Evolutionary conservation across 176 grass and related monocot species (phyloP).

Genomic region (Urochloa ruziziensis): DNA sequence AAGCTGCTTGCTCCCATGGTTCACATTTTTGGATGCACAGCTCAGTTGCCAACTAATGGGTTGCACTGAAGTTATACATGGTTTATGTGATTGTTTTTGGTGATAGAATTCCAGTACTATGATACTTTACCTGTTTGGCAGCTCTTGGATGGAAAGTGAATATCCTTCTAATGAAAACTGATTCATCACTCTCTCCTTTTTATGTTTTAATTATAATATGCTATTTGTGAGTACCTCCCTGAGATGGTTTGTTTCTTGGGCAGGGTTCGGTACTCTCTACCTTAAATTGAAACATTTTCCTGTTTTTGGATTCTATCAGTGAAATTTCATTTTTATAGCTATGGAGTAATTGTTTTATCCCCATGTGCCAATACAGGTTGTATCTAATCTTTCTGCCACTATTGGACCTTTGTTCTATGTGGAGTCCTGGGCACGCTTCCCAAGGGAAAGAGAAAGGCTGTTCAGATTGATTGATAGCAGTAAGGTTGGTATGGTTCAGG

Average conservation of each 20-base stretch:
- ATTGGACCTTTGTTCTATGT: conserved; percentile 69
- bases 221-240: not conserved
- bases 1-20: not conserved
- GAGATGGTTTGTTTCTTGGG: no score
- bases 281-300: not conserved
- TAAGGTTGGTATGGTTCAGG: conserved; percentile 52
- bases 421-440: conserved; percentile 86
- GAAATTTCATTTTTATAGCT: not conserved
- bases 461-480: conserved; percentile 83
- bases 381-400: conserved; percentile 92
- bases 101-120: conserved; percentile 6
- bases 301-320: not conserved
- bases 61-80: not conserved
- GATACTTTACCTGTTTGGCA: conserved; percentile 22
- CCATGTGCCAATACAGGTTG: conserved; percentile 50
- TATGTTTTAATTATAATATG: not conserved
- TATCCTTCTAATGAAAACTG: conserved; percentile 17
- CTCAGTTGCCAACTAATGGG: not conserved
- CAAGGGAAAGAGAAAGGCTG: conserved; percentile 76
- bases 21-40: not conserved
- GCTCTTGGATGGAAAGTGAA: not conserved
- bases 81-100: not conserved
- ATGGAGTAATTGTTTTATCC: conserved; percentile 15
- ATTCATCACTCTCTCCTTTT: not conserved
- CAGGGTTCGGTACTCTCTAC: not conserved